Percentiles rank a stretch among this genome's conserved stretches.
These are phyloP conservation scores for Salix caprea DNA, from an alignment of 345 rosid genomes.

Conservation along the genomic window DNA sequence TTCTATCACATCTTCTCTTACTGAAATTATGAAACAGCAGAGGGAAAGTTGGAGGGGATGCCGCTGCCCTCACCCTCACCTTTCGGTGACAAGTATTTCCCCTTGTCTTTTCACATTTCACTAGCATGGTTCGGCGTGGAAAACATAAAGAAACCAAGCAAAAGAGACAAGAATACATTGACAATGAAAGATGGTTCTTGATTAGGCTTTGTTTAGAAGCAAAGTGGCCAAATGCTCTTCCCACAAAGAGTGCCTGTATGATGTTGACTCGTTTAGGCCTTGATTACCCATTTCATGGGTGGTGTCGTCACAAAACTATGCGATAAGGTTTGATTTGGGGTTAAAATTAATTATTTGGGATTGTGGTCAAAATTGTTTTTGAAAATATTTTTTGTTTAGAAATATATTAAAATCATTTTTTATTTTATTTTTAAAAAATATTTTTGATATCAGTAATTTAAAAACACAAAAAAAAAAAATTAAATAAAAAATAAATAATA, in stretches of 20 bases:
- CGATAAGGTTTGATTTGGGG: slow-evolving; percentile 15
- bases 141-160: not conserved
- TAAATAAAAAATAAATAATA: too few species aligned
- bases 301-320: not conserved
- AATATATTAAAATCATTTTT: too few species aligned
- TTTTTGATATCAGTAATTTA: too few species aligned
- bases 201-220: not conserved
- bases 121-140: not conserved
- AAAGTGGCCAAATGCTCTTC: slow-evolving; percentile 12
- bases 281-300: slow-evolving; percentile 5
- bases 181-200: not conserved
- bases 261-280: slow-evolving; percentile 11
- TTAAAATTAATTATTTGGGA: too few species aligned
- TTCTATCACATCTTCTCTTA: too few species aligned
- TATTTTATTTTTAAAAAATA: too few species aligned
- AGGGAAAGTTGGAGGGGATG: not conserved
- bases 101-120: not conserved
- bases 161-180: not conserved
- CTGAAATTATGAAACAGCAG: not conserved
- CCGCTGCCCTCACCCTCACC: not conserved
- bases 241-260: not conserved
- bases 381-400: too few species aligned
- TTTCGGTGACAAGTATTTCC: slow-evolving; percentile 11
- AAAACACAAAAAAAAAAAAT: too few species aligned
- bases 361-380: too few species aligned